Percentiles rank a stretch among this genome's conserved stretches.
Evolutionary conservation across 1,139 yeast genomes (phyloP).

Genomic region (Arxiozyma slooffiae): DNA sequence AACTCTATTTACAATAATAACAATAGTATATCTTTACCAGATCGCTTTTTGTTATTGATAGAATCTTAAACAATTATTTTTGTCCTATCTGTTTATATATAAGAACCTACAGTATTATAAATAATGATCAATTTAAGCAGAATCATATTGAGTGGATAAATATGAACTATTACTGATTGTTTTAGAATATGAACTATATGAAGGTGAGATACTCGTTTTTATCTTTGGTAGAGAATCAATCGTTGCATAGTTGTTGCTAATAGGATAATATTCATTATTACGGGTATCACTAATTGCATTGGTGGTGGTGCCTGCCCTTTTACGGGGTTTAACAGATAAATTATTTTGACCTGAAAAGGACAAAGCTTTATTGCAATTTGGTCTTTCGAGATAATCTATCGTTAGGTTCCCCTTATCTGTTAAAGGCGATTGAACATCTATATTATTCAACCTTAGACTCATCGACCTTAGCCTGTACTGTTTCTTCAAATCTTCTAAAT

Average conservation of each 20-base stretch:
- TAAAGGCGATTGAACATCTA: background rate
- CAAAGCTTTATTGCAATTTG: background rate
- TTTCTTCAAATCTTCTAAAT: background rate
- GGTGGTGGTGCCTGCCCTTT: conserved; percentile 2
- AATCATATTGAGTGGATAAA: background rate
- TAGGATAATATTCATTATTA: background rate
- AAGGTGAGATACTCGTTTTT: background rate
- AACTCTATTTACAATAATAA: background rate
- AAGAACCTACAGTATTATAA: background rate
- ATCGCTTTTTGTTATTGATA: background rate
- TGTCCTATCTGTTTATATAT: background rate
- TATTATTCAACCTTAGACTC: conserved; percentile 5
- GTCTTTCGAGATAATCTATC: background rate
- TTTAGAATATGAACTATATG: background rate
- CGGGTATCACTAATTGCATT: background rate
- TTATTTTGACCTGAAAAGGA: background rate
- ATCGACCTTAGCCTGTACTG: conserved; percentile 7
- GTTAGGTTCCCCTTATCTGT: background rate
- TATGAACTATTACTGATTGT: background rate
- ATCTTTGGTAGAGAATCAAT: background rate
- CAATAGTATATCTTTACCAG: background rate
- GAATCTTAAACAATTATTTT: background rate
- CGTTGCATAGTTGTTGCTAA: background rate
- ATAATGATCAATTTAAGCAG: background rate
- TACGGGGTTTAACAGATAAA: background rate